Evolutionary conservation across 352 stramenopile genomes (phyloP).

Genomic region (Globisporangium canariense): DNA sequence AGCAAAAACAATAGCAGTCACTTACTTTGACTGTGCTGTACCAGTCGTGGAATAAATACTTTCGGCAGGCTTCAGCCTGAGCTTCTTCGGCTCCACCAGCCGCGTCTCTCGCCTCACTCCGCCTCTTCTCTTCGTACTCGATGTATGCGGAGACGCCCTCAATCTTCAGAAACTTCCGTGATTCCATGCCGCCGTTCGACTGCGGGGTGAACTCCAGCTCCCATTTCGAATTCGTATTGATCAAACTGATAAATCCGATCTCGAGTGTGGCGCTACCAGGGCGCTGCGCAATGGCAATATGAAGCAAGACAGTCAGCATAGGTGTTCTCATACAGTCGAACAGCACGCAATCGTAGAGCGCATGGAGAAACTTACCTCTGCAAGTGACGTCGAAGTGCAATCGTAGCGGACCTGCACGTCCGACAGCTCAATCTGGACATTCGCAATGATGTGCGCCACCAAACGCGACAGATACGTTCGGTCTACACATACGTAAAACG

Average conservation of each 20-base stretch:
- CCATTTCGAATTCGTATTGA: constrained; percentile 79
- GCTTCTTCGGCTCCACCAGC: constrained; percentile 6
- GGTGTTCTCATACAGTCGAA: not conserved
- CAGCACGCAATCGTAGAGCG: not conserved
- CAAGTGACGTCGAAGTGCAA: constrained; percentile 55
- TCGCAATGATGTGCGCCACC: constrained; percentile 82
- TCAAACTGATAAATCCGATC: constrained; percentile 56
- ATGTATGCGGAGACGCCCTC: constrained; percentile 72
- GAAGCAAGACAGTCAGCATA: constrained; percentile 1
- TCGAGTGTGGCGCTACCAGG: constrained; percentile 67
- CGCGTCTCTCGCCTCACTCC: not conserved
- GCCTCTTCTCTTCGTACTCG: constrained; percentile 39
- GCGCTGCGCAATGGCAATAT: constrained; percentile 29
- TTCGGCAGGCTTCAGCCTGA: constrained; percentile 23
- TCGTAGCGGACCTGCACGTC: constrained; percentile 85
- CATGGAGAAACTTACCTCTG: constrained; percentile 38
- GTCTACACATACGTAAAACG: constrained; percentile 24
- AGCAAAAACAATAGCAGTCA: not conserved
- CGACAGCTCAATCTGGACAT: constrained; percentile 82
- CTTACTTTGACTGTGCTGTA: constrained; percentile 70
- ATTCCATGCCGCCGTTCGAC: constrained; percentile 73
- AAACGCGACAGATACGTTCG: constrained; percentile 80
- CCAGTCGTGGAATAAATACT: constrained; percentile 88
- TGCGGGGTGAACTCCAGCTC: constrained; percentile 71
- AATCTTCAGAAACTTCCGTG: constrained; percentile 70